Evolutionary conservation across 768 basidiomycete genomes (phyloP).

Genomic region (Trametes coccinea): DNA sequence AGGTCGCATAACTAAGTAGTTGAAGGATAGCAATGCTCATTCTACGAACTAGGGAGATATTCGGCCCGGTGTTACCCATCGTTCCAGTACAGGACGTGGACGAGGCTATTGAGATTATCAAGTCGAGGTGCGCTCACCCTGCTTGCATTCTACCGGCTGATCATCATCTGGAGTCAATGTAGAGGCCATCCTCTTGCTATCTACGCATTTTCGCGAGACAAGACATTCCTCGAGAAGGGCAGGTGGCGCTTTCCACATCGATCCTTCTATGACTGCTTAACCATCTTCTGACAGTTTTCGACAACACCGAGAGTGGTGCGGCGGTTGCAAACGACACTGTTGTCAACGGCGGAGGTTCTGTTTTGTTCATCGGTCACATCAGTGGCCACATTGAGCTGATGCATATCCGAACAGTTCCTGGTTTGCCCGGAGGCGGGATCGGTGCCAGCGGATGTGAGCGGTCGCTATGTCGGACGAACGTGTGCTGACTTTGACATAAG

Average conservation of each 20-base stretch:
- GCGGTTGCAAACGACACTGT: constrained; percentile 69
- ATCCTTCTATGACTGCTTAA: not conserved
- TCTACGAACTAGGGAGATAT: constrained; percentile 58
- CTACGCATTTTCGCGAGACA: constrained; percentile 72
- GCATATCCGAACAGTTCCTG: constrained; percentile 41
- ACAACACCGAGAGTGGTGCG: constrained; percentile 68
- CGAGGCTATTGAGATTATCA: constrained; percentile 67
- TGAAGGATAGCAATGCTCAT: too few species aligned
- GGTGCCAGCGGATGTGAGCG: constrained; percentile 59
- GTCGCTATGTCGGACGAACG: too few species aligned
- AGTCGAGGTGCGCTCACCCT: not conserved
- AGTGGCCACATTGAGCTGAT: too few species aligned
- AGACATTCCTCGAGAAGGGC: constrained; percentile 63
- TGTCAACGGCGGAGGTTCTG: constrained; percentile 53
- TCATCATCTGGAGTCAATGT: not conserved
- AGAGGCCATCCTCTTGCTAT: constrained; percentile 75
- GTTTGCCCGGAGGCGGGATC: constrained; percentile 67
- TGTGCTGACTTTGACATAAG: not conserved
- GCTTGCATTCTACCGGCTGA: too few species aligned
- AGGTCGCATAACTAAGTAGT: not conserved
- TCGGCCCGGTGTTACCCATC: constrained; percentile 76
- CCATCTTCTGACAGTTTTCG: constrained; percentile 43
- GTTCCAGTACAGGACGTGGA: constrained; percentile 65
- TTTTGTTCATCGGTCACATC: constrained; percentile 14
- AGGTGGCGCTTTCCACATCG: constrained; percentile 24